phyloP scores from a whole-genome alignment of 2,329 filamentous ascomycete species.

The Monosporascus sp. region DNA sequence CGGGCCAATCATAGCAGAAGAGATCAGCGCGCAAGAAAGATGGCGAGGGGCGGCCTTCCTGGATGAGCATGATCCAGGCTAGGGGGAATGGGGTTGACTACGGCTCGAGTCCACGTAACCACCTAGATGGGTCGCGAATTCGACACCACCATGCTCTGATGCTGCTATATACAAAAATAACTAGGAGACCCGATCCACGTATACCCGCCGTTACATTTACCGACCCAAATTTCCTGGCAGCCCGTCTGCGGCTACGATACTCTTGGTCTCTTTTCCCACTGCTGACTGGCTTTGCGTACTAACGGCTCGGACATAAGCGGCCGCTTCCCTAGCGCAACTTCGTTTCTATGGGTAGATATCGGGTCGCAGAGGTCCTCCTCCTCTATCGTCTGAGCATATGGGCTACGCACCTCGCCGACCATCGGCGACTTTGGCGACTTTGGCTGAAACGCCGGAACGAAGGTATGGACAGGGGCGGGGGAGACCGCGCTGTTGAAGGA shows the following conservation, averaged over 20 bases:
- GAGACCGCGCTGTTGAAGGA: conserved; percentile 16
- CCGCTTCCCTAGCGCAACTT: conserved; percentile 17
- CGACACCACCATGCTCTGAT: background rate
- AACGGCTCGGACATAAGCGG: conserved; percentile 14
- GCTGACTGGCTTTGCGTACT: conserved; percentile 13
- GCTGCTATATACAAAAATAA: background rate
- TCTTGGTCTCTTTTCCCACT: conserved; percentile 20
- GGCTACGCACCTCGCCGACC: conserved; percentile 31
- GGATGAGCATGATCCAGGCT: conserved; percentile 11
- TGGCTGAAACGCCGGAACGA: conserved; percentile 19
- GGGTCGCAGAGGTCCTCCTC: conserved; percentile 31
- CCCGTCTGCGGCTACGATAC: conserved; percentile 9
- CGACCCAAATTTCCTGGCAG: too few species aligned
- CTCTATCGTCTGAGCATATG: conserved; percentile 32
- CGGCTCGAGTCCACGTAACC: background rate
- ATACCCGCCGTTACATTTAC: background rate
- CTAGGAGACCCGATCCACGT: background rate
- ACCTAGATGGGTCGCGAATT: background rate
- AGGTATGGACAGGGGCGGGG: conserved; percentile 19
- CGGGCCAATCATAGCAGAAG: conserved; percentile 83
- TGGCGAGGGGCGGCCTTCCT: conserved; percentile 48
- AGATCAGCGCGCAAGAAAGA: conserved; percentile 63
- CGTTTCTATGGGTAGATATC: conserved; percentile 5
- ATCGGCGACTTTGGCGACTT: conserved; percentile 28
- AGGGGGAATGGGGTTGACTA: background rate